A percentile compares a stretch with the other conserved stretches of the same genome.
phyloP scores from a whole-genome alignment of 2,329 filamentous ascomycete species.

The Stagonosporopsis rhizophila region DNA sequence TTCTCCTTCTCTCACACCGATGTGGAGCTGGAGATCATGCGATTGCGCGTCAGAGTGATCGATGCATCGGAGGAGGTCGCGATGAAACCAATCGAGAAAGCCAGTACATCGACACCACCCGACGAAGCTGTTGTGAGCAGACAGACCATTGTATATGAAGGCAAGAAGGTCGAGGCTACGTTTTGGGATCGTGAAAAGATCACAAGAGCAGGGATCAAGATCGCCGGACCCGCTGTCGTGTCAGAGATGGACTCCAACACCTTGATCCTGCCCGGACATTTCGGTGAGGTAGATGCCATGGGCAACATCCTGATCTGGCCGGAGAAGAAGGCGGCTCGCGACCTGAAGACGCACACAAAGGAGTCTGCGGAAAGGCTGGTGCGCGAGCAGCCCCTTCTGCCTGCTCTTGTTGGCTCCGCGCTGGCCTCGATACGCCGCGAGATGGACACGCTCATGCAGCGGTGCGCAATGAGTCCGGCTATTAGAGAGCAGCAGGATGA shows the following conservation, averaged over 20 bases:
- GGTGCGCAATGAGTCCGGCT: constrained; percentile 59
- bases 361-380: constrained; percentile 50
- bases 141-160: constrained; percentile 52
- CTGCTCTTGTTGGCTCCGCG: constrained; percentile 55
- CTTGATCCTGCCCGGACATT: constrained; percentile 56
- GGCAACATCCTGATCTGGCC: constrained; percentile 60
- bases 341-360: constrained; percentile 43
- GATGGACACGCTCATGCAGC: constrained; percentile 61
- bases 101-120: constrained; percentile 37
- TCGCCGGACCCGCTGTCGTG: constrained; percentile 57
- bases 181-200: constrained; percentile 56
- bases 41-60: constrained; percentile 54
- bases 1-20: constrained; percentile 55
- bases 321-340: constrained; percentile 36
- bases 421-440: constrained; percentile 57
- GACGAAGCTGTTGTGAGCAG: constrained; percentile 49
- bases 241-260: constrained; percentile 62
- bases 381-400: constrained; percentile 51
- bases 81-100: constrained; percentile 46
- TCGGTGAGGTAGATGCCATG: constrained; percentile 56
- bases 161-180: constrained; percentile 50
- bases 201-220: constrained; percentile 50
- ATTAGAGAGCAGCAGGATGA: constrained; percentile 62
- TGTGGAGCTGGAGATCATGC: constrained; percentile 58
- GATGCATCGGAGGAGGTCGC: constrained; percentile 54